phyloP scores from a whole-genome alignment of 2,329 filamentous ascomycete species.

The Aspergillus sp. region DNA sequence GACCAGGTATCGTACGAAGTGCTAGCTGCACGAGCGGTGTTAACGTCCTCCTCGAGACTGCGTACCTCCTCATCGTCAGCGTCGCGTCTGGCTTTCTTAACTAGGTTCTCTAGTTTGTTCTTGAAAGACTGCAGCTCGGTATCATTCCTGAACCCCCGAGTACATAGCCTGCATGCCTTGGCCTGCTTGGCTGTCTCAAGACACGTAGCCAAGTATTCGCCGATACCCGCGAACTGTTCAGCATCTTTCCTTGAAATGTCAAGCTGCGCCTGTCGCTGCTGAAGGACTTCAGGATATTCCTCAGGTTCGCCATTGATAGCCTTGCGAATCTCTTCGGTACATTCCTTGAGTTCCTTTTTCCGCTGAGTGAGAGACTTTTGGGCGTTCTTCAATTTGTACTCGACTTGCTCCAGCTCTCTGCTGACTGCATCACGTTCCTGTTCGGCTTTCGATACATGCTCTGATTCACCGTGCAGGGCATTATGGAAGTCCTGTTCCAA shows the following conservation, averaged over 20 bases:
- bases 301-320: conserved; percentile 53
- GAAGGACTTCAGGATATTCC: conserved; percentile 54
- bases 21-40: conserved; percentile 61
- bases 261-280: conserved; percentile 52
- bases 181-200: conserved; percentile 64
- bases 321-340: conserved; percentile 62
- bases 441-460: conserved; percentile 63
- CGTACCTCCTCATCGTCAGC: conserved; percentile 63
- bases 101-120: conserved; percentile 61
- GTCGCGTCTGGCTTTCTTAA: conserved; percentile 53
- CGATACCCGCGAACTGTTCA: conserved; percentile 65
- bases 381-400: conserved; percentile 67
- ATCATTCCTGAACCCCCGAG: conserved; percentile 63
- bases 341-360: conserved; percentile 60
- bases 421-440: conserved; percentile 68
- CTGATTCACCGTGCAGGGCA: conserved; percentile 58
- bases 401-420: conserved; percentile 73
- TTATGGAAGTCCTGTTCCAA: conserved; percentile 71
- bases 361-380: conserved; percentile 66
- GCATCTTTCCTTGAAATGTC: conserved; percentile 61
- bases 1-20: conserved; percentile 72
- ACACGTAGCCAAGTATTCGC: conserved; percentile 70
- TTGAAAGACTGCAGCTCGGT: conserved; percentile 63
- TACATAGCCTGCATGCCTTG: conserved; percentile 75
- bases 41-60: conserved; percentile 62